Evolutionary conservation across 306 rosid genomes (phyloP).

Genomic region (peach (Prunus persica)): Prunus_persica_NCBIv2 NC_034009.1:46678001-46678500

Average conservation of each 20-base stretch:
- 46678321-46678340: constrained; percentile 67
- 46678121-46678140: not conserved
- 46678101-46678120: no score
- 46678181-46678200: constrained; percentile 33
- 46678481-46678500: no score
- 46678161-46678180: constrained; percentile 56
- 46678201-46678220: constrained; percentile 29
- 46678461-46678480: no score
- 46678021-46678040: not conserved
- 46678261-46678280: constrained; percentile 58
- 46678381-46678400: no score
- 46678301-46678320: constrained; percentile 75
- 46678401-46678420: no score
- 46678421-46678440: no score
- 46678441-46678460: no score
- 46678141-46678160: constrained; percentile 67
- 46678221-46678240: constrained; percentile 58
- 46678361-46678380: not conserved
- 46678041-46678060: not conserved
- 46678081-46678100: not conserved
- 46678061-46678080: not conserved
- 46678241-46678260: constrained; percentile 66
- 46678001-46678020: not conserved
- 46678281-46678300: constrained; percentile 91
- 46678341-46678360: constrained; percentile 7